These are phyloP conservation scores for Penicillium capsulatum DNA, from an alignment of 2,329 filamentous ascomycete genomes.

Conservation along the genomic window DNA sequence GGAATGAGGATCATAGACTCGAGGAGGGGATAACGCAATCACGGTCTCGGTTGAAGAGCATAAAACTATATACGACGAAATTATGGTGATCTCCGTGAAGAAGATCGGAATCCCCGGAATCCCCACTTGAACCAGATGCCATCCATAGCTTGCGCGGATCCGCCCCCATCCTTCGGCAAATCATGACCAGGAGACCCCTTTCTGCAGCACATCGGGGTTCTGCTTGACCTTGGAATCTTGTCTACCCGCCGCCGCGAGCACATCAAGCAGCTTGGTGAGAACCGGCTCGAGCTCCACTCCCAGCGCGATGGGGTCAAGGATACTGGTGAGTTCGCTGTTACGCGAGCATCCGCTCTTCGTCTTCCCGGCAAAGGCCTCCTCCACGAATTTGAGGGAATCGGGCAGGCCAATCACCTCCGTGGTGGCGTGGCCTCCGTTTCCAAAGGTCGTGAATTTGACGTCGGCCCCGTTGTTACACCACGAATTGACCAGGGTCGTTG, in stretches of 20 bases:
- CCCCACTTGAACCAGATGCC: too few species aligned
- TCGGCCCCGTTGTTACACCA: constrained; percentile 22
- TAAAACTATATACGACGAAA: too few species aligned
- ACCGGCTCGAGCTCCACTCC: constrained; percentile 23
- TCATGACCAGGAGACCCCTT: constrained; percentile 11
- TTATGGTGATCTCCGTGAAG: too few species aligned
- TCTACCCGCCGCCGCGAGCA: constrained; percentile 13
- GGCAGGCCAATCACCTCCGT: constrained; percentile 22
- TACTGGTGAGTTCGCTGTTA: constrained; percentile 18
- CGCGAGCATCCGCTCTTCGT: constrained; percentile 17
- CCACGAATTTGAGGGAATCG: constrained; percentile 20
- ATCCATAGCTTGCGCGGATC: too few species aligned
- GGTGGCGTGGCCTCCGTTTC: constrained; percentile 23
- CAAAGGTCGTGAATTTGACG: constrained; percentile 25
- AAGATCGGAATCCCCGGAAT: too few species aligned
- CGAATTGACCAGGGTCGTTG: constrained; percentile 16
- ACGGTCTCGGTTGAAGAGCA: too few species aligned
- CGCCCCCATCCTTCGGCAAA: too few species aligned
- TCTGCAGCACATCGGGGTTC: constrained; percentile 11
- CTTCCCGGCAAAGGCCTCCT: constrained; percentile 24
- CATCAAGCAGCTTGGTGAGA: constrained; percentile 19
- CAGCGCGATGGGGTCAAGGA: constrained; percentile 22
- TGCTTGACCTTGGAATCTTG: constrained; percentile 18
- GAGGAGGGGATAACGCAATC: not conserved
- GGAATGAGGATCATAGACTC: constrained; percentile 7